A percentile compares a stretch with the other conserved stretches of the same genome.
Conservation (phyloP, 441 rosid genomes). For the Populus trichocarpa region DNA sequence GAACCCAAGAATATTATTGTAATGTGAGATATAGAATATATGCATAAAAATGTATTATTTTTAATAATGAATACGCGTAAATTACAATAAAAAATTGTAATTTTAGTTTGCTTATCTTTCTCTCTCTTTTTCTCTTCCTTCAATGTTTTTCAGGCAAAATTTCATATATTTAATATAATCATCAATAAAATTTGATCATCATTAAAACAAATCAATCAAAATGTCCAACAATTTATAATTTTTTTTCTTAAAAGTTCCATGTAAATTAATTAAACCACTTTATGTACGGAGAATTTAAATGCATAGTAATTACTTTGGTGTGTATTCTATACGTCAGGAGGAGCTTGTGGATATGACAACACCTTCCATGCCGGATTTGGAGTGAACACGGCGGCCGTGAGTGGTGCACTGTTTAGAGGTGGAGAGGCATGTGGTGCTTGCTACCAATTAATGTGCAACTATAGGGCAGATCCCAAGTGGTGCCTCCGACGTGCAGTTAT, state of each 20-base stretch:
- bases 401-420: conserved; percentile 52
- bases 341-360: conserved; percentile 89
- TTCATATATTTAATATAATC: no score
- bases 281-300: not conserved
- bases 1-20: not conserved
- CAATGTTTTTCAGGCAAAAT: no score
- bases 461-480: conserved; percentile 65
- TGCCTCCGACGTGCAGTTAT: conserved; percentile 54
- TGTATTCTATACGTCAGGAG: conserved; percentile 37
- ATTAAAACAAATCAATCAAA: not conserved
- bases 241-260: not conserved
- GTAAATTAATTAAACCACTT: not conserved
- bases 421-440: conserved; percentile 83
- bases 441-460: conserved; percentile 60
- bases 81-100: no score
- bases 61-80: no score
- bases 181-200: no score
- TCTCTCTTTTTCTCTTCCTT: no score
- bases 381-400: conserved; percentile 67
- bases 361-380: conserved; percentile 78
- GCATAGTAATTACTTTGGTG: not conserved
- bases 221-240: not conserved
- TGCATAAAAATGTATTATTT: no score
- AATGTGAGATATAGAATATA: not conserved
- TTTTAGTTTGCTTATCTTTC: no score